These are phyloP conservation scores for Phialophora expanda DNA, from an alignment of 2,329 filamentous ascomycete species.

Conservation along the genomic window DNA sequence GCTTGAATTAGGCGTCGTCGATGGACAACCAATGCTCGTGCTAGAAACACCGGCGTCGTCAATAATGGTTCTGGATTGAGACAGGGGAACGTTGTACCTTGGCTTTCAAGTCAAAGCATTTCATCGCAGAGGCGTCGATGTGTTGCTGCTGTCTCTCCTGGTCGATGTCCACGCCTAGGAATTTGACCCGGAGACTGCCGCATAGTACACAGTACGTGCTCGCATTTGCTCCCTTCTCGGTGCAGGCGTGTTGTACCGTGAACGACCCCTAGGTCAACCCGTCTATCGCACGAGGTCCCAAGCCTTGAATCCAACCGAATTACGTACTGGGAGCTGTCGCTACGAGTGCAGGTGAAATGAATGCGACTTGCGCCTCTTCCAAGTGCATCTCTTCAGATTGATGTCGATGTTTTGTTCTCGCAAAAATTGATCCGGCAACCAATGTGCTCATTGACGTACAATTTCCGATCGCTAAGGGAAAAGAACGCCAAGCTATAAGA, in stretches of 20 bases:
- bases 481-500: not conserved
- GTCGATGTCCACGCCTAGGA: not conserved
- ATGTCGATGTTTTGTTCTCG: not conserved
- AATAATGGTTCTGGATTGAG: not conserved
- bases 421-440: not conserved
- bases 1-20: not conserved
- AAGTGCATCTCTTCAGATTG: not conserved
- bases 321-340: not conserved
- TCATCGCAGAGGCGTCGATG: not conserved
- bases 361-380: not conserved
- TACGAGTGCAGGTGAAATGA: not conserved
- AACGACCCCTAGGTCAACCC: not conserved
- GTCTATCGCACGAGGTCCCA: not conserved
- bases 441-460: not conserved
- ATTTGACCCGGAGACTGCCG: not conserved
- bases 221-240: not conserved
- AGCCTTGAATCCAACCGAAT: not conserved
- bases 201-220: not conserved
- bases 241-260: not conserved
- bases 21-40: not conserved
- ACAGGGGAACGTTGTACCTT: not conserved
- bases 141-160: not conserved
- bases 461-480: not conserved
- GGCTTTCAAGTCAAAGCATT: not conserved
- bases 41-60: constrained; percentile 6